Evolutionary conservation across 176 grass and related monocot species (phyloP).

Genomic region (Poa annua): DNA sequence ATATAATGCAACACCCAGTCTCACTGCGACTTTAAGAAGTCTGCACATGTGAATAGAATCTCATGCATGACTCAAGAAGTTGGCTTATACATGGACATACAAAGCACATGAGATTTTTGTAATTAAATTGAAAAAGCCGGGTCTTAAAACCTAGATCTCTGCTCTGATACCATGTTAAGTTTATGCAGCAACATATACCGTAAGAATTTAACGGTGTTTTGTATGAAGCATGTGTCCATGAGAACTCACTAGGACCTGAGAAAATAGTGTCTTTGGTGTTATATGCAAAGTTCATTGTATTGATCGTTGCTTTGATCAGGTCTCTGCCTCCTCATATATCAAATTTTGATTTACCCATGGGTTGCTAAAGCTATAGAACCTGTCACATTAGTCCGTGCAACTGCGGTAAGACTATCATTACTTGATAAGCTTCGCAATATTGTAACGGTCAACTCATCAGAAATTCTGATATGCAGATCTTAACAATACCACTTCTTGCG

Average conservation of each 20-base stretch:
- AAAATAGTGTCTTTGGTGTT: too few species aligned
- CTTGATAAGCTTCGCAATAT: not conserved
- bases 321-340: slow-evolving; percentile 64
- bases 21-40: too few species aligned
- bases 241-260: slow-evolving; percentile 8
- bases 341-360: slow-evolving; percentile 74
- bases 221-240: not conserved
- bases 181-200: too few species aligned
- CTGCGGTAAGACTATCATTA: slow-evolving; percentile 58
- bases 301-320: slow-evolving; percentile 48
- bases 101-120: too few species aligned
- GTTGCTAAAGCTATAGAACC: slow-evolving; percentile 67
- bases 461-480: slow-evolving; percentile 58
- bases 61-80: too few species aligned
- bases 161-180: too few species aligned
- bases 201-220: not conserved
- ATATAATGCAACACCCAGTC: too few species aligned
- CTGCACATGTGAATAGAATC: too few species aligned
- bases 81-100: too few species aligned
- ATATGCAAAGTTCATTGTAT: slow-evolving; percentile 34
- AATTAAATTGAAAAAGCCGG: too few species aligned
- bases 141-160: too few species aligned
- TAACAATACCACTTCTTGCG: slow-evolving; percentile 72
- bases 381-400: slow-evolving; percentile 53
- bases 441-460: not conserved